These are phyloP conservation scores for Diaporthe humulicola DNA, from an alignment of 2,329 filamentous ascomycete species.

Conservation along the genomic window DNA sequence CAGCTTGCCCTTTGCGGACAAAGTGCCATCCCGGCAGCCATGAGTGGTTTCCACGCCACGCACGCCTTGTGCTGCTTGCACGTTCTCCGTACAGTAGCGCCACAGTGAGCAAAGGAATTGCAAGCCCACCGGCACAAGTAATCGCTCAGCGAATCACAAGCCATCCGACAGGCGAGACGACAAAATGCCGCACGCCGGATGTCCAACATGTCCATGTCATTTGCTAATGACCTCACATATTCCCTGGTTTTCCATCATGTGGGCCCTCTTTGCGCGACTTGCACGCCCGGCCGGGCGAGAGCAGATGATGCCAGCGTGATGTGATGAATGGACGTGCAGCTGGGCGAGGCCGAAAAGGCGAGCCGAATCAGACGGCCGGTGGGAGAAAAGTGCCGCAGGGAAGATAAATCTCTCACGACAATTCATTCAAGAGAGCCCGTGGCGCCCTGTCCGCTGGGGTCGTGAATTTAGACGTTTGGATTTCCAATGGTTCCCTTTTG, in stretches of 20 bases:
- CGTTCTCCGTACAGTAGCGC: conserved; percentile 7
- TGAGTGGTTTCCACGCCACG: neutral
- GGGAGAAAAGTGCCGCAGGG: conserved; percentile 2
- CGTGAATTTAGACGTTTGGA: neutral
- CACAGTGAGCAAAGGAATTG: conserved; percentile 23
- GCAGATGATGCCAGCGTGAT: conserved; percentile 26
- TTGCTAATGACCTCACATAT: conserved; percentile 26
- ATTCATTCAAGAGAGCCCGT: neutral
- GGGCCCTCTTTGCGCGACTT: conserved; percentile 26
- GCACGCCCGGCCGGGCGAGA: neutral
- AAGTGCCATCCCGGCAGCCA: neutral
- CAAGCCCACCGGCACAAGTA: neutral
- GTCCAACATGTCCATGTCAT: neutral
- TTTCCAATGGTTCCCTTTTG: conserved; percentile 12
- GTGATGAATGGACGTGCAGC: neutral
- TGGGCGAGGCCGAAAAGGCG: conserved; percentile 20
- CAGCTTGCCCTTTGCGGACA: neutral
- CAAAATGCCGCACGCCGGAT: conserved; percentile 23
- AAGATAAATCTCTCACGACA: conserved; percentile 5
- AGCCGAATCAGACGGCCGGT: conserved; percentile 15
- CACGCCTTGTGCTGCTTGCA: neutral
- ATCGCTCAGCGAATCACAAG: neutral
- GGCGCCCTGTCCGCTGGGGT: neutral
- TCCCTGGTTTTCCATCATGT: conserved; percentile 1
- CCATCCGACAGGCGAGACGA: neutral